Evolutionary conservation across 2,329 filamentous ascomycete genomes (phyloP).

Genomic region (Pseudogymnoascus sp.): DNA sequence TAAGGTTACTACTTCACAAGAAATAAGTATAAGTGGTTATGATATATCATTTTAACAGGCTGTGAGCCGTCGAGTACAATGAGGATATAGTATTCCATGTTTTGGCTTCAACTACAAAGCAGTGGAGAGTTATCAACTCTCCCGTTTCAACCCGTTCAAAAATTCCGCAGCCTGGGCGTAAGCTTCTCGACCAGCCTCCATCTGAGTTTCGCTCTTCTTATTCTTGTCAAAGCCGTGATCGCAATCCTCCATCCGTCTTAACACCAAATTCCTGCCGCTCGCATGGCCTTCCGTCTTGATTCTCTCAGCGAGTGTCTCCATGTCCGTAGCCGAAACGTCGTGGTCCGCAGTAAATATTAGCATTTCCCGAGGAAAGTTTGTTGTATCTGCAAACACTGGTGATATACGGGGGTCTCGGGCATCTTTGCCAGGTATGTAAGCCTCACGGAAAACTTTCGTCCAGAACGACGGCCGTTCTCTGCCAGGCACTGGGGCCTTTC

Average conservation of each 20-base stretch:
- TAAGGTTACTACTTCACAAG: too few species aligned
- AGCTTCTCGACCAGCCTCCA: neutral
- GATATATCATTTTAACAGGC: too few species aligned
- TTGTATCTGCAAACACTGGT: conserved; percentile 24
- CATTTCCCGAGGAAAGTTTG: conserved; percentile 22
- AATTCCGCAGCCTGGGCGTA: neutral
- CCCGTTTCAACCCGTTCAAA: neutral
- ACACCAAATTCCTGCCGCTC: conserved; percentile 19
- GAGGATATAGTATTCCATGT: too few species aligned
- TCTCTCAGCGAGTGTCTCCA: conserved; percentile 27
- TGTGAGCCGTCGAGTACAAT: too few species aligned
- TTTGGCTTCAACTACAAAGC: too few species aligned
- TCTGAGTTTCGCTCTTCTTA: neutral
- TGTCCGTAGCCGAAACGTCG: conserved; percentile 31
- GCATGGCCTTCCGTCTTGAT: conserved; percentile 16
- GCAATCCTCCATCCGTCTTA: conserved; percentile 18
- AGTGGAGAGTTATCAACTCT: neutral
- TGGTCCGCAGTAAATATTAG: conserved; percentile 30
- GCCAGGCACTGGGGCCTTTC: conserved; percentile 23
- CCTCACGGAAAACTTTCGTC: conserved; percentile 27
- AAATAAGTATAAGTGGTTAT: too few species aligned
- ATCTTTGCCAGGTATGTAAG: conserved; percentile 27
- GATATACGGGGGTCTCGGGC: conserved; percentile 29
- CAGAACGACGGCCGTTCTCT: conserved; percentile 18
- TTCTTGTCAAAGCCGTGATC: conserved; percentile 17